phyloP scores from a whole-genome alignment of 257 asterid genomes.

The Gentiana dahurica region DNA sequence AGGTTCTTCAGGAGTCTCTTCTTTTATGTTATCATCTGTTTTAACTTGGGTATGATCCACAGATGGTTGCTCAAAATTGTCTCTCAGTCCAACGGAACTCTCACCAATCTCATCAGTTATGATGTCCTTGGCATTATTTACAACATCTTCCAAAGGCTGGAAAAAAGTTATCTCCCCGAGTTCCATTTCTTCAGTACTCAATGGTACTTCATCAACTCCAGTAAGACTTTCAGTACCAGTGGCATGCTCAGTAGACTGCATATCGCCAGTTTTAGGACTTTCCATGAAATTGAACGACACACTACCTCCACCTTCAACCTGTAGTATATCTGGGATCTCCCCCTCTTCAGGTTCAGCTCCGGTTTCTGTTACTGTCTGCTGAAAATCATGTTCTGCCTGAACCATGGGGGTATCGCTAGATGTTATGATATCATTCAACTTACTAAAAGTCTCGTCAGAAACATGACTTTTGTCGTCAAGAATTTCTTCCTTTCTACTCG shows the following conservation, averaged over 20 bases:
- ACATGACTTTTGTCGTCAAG: slow-evolving; percentile 32
- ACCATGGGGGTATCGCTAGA: slow-evolving; percentile 8
- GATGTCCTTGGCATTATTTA: no score
- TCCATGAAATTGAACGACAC: slow-evolving; percentile 18
- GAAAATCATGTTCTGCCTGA: slow-evolving; percentile 10
- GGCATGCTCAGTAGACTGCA: slow-evolving; percentile 11
- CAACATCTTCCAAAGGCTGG: slow-evolving; percentile 35
- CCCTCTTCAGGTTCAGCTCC: slow-evolving; percentile 76
- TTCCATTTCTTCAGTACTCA: slow-evolving; percentile 25
- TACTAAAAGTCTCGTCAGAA: slow-evolving; percentile 35
- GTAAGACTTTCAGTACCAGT: slow-evolving; percentile 29
- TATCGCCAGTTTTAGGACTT: slow-evolving; percentile 31
- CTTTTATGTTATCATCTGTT: neutral
- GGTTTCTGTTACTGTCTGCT: slow-evolving; percentile 38
- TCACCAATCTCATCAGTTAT: slow-evolving; percentile 24
- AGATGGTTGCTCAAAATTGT: slow-evolving; percentile 26
- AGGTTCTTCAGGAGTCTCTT: slow-evolving; percentile 20
- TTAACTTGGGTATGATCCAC: slow-evolving; percentile 17
- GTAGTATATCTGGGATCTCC: slow-evolving; percentile 45
- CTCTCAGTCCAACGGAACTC: slow-evolving; percentile 23
- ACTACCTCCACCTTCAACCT: slow-evolving; percentile 43
- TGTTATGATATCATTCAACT: slow-evolving; percentile 23
- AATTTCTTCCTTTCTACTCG: slow-evolving; percentile 29
- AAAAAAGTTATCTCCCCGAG: slow-evolving; percentile 47
- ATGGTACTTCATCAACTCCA: slow-evolving; percentile 27